Conservation (phyloP, 2,329 filamentous ascomycete species). For the Phialophora verrucosa region DNA sequence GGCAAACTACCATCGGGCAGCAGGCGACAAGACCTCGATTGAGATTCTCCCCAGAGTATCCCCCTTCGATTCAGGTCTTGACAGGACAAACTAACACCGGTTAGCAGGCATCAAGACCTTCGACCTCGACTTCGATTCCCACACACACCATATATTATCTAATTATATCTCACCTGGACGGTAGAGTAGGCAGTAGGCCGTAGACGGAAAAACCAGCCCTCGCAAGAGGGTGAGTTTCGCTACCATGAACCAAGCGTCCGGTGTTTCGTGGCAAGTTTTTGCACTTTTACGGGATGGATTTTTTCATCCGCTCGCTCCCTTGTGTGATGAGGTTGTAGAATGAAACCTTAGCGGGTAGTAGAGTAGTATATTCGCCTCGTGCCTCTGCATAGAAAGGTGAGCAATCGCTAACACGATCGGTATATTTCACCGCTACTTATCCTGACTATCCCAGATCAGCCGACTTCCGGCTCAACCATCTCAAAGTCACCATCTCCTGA, state of each 20-base stretch:
- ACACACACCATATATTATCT: neutral
- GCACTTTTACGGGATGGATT: neutral
- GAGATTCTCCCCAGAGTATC: neutral
- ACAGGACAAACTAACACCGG: constrained; percentile 1
- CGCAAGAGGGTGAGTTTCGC: constrained; percentile 13
- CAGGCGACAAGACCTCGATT: constrained; percentile 12
- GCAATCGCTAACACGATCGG: no score
- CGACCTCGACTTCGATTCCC: neutral
- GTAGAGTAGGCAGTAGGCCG: constrained; percentile 3
- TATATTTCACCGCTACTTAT: no score
- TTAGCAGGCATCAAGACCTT: neutral
- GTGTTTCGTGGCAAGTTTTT: constrained; percentile 9
- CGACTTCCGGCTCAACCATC: neutral
- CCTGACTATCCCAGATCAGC: no score
- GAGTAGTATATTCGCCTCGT: no score
- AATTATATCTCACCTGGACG: neutral
- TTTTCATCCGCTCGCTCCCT: neutral
- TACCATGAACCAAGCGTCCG: constrained; percentile 4
- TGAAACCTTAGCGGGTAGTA: no score
- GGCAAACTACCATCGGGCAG: constrained; percentile 9
- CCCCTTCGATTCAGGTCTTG: neutral
- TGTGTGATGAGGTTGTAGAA: no score
- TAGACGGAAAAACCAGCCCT: constrained; percentile 12
- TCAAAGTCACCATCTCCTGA: neutral
- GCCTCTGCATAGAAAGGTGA: no score